Evolutionary conservation across 2,329 filamentous ascomycete species (phyloP).

Genomic region (Fusarium tanahbumbuense): DNA sequence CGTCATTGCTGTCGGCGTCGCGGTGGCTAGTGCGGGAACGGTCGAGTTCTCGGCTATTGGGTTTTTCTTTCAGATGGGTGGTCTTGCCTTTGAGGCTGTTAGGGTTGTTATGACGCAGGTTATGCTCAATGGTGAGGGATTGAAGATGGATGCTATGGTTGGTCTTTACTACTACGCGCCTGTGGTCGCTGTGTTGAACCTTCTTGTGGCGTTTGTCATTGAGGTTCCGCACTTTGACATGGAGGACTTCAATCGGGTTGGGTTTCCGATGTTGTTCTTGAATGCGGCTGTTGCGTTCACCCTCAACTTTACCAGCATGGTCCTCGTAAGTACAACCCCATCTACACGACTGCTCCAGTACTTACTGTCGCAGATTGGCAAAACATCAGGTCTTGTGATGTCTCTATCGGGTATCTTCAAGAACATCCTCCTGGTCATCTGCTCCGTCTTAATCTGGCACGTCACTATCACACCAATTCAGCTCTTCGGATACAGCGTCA

Average conservation of each 20-base stretch:
- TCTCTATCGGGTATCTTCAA: slow-evolving; percentile 14
- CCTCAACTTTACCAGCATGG: slow-evolving; percentile 17
- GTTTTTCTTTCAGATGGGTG: slow-evolving; percentile 6
- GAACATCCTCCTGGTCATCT: slow-evolving; percentile 2
- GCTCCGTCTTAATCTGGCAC: slow-evolving; percentile 18
- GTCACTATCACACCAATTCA: slow-evolving; percentile 1
- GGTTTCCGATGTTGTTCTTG: background rate
- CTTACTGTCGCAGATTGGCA: slow-evolving; percentile 8
- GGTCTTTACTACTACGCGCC: slow-evolving; percentile 33
- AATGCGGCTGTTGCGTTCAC: slow-evolving; percentile 21
- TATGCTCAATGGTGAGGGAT: slow-evolving; percentile 27
- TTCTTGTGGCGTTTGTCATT: background rate
- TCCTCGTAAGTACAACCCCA: background rate
- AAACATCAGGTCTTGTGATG: slow-evolving; percentile 16
- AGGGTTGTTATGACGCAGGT: slow-evolving; percentile 32
- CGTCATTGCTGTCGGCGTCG: slow-evolving; percentile 2
- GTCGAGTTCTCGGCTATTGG: slow-evolving; percentile 13
- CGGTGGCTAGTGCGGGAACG: slow-evolving; percentile 1
- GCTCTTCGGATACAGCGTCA: slow-evolving; percentile 1
- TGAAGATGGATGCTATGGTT: slow-evolving; percentile 34
- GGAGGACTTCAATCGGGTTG: background rate
- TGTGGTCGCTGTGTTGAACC: slow-evolving; percentile 8
- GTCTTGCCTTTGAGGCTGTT: slow-evolving; percentile 22
- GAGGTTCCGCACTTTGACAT: slow-evolving; percentile 10
- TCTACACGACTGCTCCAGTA: rapidly evolving